A percentile compares a stretch with the other conserved stretches of the same genome.
These are phyloP conservation scores for Termitomyces sp. DNA, from an alignment of 768 basidiomycete genomes.

Conservation along the genomic window DNA sequence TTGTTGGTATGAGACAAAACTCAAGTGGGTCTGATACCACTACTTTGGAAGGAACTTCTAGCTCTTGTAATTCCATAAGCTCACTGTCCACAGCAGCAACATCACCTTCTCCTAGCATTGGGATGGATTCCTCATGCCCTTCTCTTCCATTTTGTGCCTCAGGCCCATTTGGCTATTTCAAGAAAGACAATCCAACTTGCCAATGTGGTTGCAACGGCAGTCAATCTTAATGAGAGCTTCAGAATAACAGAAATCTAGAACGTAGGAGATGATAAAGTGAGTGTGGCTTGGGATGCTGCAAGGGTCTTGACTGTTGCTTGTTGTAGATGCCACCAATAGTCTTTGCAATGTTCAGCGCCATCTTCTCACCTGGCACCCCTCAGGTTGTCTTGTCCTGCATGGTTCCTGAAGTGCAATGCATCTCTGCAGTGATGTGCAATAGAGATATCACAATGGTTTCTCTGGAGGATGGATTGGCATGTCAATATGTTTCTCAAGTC, in stretches of 20 bases:
- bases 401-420: conserved; percentile 61
- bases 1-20: conserved; percentile 2
- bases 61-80: conserved; percentile 8
- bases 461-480: conserved; percentile 46
- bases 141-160: conserved; percentile 19
- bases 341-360: conserved; percentile 32
- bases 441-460: conserved; percentile 80
- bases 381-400: conserved; percentile 64
- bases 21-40: conserved; percentile 13
- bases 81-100: conserved; percentile 23
- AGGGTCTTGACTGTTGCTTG: conserved; percentile 5
- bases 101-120: conserved; percentile 19
- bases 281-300: too few relatives aligned
- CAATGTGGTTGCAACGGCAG: conserved; percentile 39
- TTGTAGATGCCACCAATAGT: conserved; percentile 14
- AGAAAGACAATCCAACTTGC: conserved; percentile 28
- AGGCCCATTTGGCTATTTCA: conserved; percentile 61
- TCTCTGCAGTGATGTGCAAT: conserved; percentile 62
- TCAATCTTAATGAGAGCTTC: conserved; percentile 65
- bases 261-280: conserved; percentile 19
- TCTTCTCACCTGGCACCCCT: conserved; percentile 19
- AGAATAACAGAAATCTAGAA: conserved; percentile 54
- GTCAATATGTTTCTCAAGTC: conserved; percentile 7
- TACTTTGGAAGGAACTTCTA: conserved; percentile 11
- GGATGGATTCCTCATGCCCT: conserved; percentile 1